A percentile compares a stretch with the other conserved stretches of the same genome.
phyloP scores from a whole-genome alignment of 257 asterid species.

The Petunia secreta region DNA sequence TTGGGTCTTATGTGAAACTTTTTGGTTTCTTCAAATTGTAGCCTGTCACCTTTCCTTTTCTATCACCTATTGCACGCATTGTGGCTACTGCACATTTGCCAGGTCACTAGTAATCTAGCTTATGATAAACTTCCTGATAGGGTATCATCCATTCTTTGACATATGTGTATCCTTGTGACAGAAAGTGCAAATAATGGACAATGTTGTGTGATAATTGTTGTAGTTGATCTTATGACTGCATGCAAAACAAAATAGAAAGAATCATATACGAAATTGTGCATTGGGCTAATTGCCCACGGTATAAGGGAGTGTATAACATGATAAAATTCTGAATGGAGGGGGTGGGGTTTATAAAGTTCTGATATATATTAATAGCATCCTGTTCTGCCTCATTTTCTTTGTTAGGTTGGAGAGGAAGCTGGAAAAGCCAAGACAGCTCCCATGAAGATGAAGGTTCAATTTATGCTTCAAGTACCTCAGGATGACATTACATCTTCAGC shows the following conservation, averaged over 20 bases:
- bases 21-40: neutral
- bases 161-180: neutral
- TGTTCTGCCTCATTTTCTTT: neutral
- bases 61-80: neutral
- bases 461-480: slow-evolving; percentile 97
- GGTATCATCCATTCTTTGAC: neutral
- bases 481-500: slow-evolving; percentile 71
- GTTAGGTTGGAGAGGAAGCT: slow-evolving; percentile 80
- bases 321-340: too few relatives aligned
- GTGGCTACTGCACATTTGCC: neutral
- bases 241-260: neutral
- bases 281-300: neutral
- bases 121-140: neutral
- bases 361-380: neutral
- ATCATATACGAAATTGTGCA: neutral
- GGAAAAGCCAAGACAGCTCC: slow-evolving; percentile 89
- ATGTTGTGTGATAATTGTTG: neutral
- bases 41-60: neutral
- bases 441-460: slow-evolving; percentile 88
- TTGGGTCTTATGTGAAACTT: neutral
- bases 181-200: neutral
- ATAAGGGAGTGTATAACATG: too few relatives aligned
- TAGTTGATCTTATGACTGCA: neutral
- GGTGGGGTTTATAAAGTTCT: neutral
- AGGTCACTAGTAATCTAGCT: neutral